phyloP scores from a whole-genome alignment of 345 rosid genomes.

The Xanthoceras sorbifolium region DNA sequence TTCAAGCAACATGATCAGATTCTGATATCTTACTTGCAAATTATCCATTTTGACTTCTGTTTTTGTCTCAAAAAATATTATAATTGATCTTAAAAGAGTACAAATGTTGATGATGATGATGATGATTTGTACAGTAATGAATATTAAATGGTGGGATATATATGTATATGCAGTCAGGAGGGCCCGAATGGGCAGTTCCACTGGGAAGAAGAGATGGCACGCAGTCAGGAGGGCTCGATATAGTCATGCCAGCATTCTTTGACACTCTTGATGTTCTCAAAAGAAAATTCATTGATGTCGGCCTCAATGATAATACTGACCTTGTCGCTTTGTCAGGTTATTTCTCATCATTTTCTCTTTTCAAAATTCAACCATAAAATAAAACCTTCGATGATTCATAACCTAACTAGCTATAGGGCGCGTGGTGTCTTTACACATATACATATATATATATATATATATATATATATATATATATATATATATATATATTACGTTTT shows the following conservation, averaged over 20 bases:
- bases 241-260: constrained; percentile 9
- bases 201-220: constrained; percentile 39
- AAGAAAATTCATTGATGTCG: constrained; percentile 8
- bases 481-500: too few relatives aligned
- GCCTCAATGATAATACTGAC: constrained; percentile 27
- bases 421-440: too few relatives aligned
- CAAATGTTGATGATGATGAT: too few relatives aligned
- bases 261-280: constrained; percentile 21
- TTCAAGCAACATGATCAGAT: too few relatives aligned
- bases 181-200: constrained; percentile 34
- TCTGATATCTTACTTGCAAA: too few relatives aligned
- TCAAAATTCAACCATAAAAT: neutral
- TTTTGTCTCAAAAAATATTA: too few relatives aligned
- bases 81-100: too few relatives aligned
- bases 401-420: too few relatives aligned
- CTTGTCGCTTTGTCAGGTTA: constrained; percentile 31
- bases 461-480: too few relatives aligned
- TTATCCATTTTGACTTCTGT: too few relatives aligned
- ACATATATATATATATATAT: too few relatives aligned
- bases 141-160: neutral
- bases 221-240: constrained; percentile 16
- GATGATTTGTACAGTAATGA: neutral
- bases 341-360: neutral
- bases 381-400: too few relatives aligned
- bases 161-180: constrained; percentile 29